These are phyloP conservation scores for Hippophae tibetana DNA, from an alignment of 306 rosid species.

Conservation along the genomic window DNA sequence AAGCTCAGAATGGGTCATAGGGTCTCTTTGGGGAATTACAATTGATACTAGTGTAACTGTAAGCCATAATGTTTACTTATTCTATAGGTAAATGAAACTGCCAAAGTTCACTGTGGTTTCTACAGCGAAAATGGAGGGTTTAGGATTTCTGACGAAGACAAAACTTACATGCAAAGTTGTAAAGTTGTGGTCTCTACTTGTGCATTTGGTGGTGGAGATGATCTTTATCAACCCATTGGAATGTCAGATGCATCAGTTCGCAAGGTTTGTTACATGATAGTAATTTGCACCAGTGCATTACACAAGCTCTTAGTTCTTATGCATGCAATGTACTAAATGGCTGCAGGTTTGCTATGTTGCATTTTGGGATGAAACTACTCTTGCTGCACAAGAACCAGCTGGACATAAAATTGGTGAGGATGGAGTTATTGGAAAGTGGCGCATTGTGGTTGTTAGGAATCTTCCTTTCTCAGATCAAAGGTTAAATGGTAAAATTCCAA, in stretches of 20 bases:
- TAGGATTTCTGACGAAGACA: constrained; percentile 62
- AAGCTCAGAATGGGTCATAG: not conserved
- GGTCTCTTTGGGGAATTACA: not conserved
- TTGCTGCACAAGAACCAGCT: constrained; percentile 50
- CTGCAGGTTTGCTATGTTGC: constrained; percentile 90
- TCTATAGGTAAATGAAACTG: constrained; percentile 56
- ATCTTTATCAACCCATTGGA: constrained; percentile 97
- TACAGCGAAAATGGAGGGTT: constrained; percentile 68
- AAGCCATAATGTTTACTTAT: constrained; percentile 1
- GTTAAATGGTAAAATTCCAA: constrained; percentile 92
- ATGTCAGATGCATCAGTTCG: constrained; percentile 62
- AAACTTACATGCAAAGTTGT: constrained; percentile 55
- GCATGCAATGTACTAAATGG: constrained; percentile 29
- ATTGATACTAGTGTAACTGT: not conserved
- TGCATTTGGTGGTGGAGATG: constrained; percentile 99
- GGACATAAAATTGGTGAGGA: constrained; percentile 48
- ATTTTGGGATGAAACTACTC: constrained; percentile 95
- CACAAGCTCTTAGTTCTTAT: constrained; percentile 27
- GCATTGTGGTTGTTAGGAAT: constrained; percentile 64
- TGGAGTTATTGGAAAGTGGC: constrained; percentile 84
- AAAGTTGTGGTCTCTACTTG: constrained; percentile 79
- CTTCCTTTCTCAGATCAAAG: constrained; percentile 92
- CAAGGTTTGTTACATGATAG: constrained; percentile 44
- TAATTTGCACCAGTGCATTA: constrained; percentile 10
- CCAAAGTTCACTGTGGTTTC: constrained; percentile 77